Evolutionary conservation across 2,329 filamentous ascomycete genomes (phyloP).

Genomic region (Didymella segeticola): DNA sequence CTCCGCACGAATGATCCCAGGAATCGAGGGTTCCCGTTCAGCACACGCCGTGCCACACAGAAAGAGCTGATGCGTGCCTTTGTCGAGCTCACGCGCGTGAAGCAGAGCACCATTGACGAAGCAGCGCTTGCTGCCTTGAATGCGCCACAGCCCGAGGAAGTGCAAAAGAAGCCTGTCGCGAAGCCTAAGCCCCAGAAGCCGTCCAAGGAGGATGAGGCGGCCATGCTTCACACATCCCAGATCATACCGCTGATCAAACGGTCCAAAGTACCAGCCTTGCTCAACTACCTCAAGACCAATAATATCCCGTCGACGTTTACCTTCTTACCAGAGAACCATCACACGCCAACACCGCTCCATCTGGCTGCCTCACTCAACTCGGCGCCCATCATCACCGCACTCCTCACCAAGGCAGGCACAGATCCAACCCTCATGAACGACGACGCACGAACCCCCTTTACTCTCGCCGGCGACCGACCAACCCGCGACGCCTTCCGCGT

Average conservation of each 20-base stretch:
- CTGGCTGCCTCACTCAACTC: conserved; percentile 83
- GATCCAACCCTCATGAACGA: conserved; percentile 68
- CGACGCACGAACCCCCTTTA: conserved; percentile 86
- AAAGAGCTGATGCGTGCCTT: conserved; percentile 94
- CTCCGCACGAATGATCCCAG: conserved; percentile 79
- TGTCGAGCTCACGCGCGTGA: conserved; percentile 89
- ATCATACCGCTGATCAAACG: conserved; percentile 86
- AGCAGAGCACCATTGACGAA: conserved; percentile 80
- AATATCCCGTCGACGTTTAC: conserved; percentile 72
- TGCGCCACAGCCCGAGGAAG: conserved; percentile 52
- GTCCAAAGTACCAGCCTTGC: conserved; percentile 84
- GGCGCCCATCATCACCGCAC: conserved; percentile 75
- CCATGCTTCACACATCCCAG: conserved; percentile 84
- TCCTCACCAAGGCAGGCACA: conserved; percentile 76
- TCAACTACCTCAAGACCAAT: conserved; percentile 84
- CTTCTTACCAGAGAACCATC: conserved; percentile 76
- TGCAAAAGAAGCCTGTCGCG: conserved; percentile 42
- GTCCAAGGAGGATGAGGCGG: conserved; percentile 85
- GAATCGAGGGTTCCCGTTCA: conserved; percentile 90
- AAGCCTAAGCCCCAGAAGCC: conserved; percentile 63
- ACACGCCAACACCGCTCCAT: conserved; percentile 84
- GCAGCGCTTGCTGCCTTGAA: conserved; percentile 61
- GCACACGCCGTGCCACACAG: conserved; percentile 87
- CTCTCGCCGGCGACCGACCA: conserved; percentile 81
- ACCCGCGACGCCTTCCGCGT: conserved; percentile 93